phyloP scores from a whole-genome alignment of 1,139 yeast species.

The Pichia sp. region DNA sequence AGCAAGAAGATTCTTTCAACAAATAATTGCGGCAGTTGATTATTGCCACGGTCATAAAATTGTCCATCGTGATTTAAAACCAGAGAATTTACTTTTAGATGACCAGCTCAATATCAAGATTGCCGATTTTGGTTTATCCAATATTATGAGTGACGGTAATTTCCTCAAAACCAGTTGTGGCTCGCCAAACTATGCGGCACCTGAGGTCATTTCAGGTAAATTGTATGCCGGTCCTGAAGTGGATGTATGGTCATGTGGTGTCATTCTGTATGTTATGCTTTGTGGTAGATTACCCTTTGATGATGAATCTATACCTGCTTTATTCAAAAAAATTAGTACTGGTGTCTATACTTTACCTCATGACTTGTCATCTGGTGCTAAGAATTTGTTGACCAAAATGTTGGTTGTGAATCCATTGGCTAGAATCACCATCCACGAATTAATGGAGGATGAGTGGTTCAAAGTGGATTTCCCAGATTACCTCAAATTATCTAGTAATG shows the following conservation, averaged over 20 bases:
- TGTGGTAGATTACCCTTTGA: constrained; percentile 99
- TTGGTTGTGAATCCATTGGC: constrained; percentile 93
- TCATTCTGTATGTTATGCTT: constrained; percentile 85
- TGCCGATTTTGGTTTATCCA: constrained; percentile 93
- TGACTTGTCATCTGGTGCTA: constrained; percentile 82
- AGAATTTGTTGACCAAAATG: constrained; percentile 81
- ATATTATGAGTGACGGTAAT: constrained; percentile 97
- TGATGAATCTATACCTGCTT: constrained; percentile 93
- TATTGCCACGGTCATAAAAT: constrained; percentile 97
- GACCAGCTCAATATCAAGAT: constrained; percentile 90
- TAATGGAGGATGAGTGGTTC: constrained; percentile 96
- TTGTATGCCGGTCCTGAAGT: constrained; percentile 98
- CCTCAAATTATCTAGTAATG: constrained; percentile 61
- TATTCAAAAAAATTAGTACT: constrained; percentile 88
- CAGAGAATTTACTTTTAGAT: constrained; percentile 85
- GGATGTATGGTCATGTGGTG: constrained; percentile 98
- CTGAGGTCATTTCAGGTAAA: constrained; percentile 94
- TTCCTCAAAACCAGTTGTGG: constrained; percentile 95
- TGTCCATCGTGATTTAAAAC: constrained; percentile 94
- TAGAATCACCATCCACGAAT: constrained; percentile 89
- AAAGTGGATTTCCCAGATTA: constrained; percentile 76
- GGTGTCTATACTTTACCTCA: constrained; percentile 94
- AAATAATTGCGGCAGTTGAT: constrained; percentile 94
- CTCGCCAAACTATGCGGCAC: constrained; percentile 97
- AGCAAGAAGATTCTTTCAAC: constrained; percentile 93